phyloP scores from a whole-genome alignment of 2,329 filamentous ascomycete species.

The Pseudocercospora vitis region DNA sequence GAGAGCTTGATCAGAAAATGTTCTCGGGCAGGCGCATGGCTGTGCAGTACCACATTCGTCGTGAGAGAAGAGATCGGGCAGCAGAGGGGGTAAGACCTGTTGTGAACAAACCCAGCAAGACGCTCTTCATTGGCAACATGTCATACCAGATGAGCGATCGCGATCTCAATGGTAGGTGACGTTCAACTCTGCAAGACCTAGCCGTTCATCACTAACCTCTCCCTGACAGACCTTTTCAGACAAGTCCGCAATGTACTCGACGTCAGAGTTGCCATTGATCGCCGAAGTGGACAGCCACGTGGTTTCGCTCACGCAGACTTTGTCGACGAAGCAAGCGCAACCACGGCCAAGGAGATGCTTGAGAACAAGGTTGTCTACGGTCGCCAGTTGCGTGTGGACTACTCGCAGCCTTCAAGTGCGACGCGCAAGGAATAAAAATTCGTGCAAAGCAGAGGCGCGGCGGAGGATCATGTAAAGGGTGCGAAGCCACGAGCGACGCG shows the following conservation, averaged over 20 bases:
- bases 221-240: constrained; percentile 62
- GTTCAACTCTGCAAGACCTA: neutral
- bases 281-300: constrained; percentile 73
- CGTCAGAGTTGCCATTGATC: constrained; percentile 79
- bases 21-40: constrained; percentile 65
- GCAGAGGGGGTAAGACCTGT: too few species aligned
- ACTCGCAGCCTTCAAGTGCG: constrained; percentile 26
- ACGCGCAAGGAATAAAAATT: neutral
- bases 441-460: neutral
- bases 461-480: constrained; percentile 1
- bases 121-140: constrained; percentile 82
- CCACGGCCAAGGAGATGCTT: constrained; percentile 59
- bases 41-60: constrained; percentile 57
- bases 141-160: constrained; percentile 81
- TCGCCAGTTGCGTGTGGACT: constrained; percentile 67
- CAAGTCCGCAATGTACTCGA: constrained; percentile 69
- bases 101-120: constrained; percentile 56
- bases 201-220: neutral
- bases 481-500: neutral
- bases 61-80: constrained; percentile 15
- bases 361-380: constrained; percentile 62
- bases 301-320: constrained; percentile 88
- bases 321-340: constrained; percentile 64
- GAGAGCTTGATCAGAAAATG: constrained; percentile 58
- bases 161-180: constrained; percentile 64